Evolutionary conservation across 73 alveolate genomes (phyloP).

Genomic region (Paramecium tetraurelia): DNA sequence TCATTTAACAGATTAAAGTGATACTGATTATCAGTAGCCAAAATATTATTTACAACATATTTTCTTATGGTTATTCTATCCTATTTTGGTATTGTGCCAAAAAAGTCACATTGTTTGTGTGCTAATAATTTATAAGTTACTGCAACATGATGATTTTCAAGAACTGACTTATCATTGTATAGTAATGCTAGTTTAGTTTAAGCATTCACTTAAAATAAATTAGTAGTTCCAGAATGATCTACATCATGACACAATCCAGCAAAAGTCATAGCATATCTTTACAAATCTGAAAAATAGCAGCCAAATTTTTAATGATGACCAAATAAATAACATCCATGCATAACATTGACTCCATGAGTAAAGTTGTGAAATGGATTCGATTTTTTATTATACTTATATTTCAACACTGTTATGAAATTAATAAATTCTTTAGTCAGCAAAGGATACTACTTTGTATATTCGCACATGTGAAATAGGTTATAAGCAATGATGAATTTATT

Average conservation of each 20-base stretch:
- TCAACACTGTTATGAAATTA: conserved; percentile 18
- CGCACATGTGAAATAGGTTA: conserved; percentile 29
- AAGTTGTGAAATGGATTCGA: conserved; percentile 60
- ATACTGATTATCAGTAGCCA: conserved; percentile 68
- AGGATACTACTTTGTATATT: conserved; percentile 8
- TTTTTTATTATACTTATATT: conserved; percentile 52
- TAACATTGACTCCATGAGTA: conserved; percentile 59
- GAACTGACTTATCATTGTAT: conserved; percentile 85
- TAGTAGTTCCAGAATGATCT: conserved; percentile 82
- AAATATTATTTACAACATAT: conserved; percentile 69
- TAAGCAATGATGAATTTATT: conserved; percentile 25
- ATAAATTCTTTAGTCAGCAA: conserved; percentile 21
- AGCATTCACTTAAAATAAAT: conserved; percentile 73
- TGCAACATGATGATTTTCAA: conserved; percentile 89
- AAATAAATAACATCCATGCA: conserved; percentile 56
- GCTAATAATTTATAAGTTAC: conserved; percentile 77
- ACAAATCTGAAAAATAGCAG: background rate
- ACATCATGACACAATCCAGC: conserved; percentile 84
- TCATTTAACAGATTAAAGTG: conserved; percentile 50
- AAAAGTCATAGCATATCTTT: conserved; percentile 62
- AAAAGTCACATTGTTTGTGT: conserved; percentile 63
- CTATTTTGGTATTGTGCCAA: conserved; percentile 60
- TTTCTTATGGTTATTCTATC: conserved; percentile 66
- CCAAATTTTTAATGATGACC: conserved; percentile 35
- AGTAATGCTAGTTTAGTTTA: conserved; percentile 70